Base-by-base conservation (phyloP, 1,284 basidiomycete species). In the Irpex sp. region DNA sequence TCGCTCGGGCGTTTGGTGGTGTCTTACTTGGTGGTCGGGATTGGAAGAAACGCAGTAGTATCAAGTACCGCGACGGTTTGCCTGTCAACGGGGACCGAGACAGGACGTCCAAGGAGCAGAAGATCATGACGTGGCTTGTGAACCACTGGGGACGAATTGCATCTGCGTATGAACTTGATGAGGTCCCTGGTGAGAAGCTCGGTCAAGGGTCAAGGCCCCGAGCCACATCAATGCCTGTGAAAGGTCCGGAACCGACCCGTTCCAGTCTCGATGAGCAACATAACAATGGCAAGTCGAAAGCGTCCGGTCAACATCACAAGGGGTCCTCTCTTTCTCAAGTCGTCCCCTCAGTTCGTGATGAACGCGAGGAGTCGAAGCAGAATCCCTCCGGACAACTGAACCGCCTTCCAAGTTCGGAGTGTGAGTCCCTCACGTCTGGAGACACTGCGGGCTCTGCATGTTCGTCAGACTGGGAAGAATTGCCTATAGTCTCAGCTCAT, bases 1-100 rank as follows among this genome's bases (percentile, higher is more conserved):
- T 77, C 61, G 70, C 67, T n/a, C 65, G 72, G 19, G 70, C 73
- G 31, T 76, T 76, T 61, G 72, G 70, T 2, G 64, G 65, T n/a
- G 59, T 65, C n/a, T 62, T 75, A 21, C 62, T 74, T n/a, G 74
- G 73, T 7, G 71, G 73, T 5, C 65, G 5, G 50, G 63, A 35
- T 56, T 64, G 36, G 57, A 62, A 36, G 66, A 66, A 37, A 11
- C 36, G 46, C 37, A n/a, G 35, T 11, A 35, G 43, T 26, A 33
- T 55, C 26, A 26, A 35, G 33, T 21, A 35, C 2, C 17, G 53
- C 17, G 53, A 35, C 9, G 53, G 19, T 11, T 6, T 35, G 33
- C 21, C 53, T 6, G 26, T 35, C 33, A 35, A 55, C 26, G 53
- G 53, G 11, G 21, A 31, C 26, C 21, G 53, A 26, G 53, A 55